phyloP scores from a whole-genome alignment of 2,329 filamentous ascomycete genomes.

The Sporothrix curviconia region DNA sequence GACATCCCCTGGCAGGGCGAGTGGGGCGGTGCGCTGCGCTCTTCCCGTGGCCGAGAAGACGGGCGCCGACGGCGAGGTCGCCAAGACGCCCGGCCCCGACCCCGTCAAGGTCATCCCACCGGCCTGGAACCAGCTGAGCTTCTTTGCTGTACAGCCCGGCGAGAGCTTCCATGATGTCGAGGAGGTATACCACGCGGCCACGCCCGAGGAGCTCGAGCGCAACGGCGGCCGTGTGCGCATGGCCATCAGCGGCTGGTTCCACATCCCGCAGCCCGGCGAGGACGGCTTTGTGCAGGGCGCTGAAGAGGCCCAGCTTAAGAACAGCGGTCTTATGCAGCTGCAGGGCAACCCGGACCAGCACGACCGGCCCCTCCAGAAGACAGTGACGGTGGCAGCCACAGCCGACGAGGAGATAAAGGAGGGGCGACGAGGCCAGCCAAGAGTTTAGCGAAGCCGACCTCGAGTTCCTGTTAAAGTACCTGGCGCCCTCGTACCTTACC shows the following conservation, averaged over 20 bases:
- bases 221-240: slow-evolving; percentile 79
- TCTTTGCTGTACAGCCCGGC: slow-evolving; percentile 97
- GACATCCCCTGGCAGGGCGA: slow-evolving; percentile 82
- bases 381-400: slow-evolving; percentile 37
- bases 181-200: slow-evolving; percentile 76
- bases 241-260: slow-evolving; percentile 98
- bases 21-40: slow-evolving; percentile 86
- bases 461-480: slow-evolving; percentile 83
- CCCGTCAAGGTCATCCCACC: slow-evolving; percentile 79
- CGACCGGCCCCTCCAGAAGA: slow-evolving; percentile 65
- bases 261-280: slow-evolving; percentile 92
- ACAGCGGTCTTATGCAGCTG: slow-evolving; percentile 86
- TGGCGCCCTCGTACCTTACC: slow-evolving; percentile 83
- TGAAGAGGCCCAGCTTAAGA: slow-evolving; percentile 80
- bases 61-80: slow-evolving; percentile 64
- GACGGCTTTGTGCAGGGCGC: slow-evolving; percentile 83
- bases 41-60: slow-evolving; percentile 65
- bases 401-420: background rate
- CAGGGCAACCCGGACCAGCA: slow-evolving; percentile 88
- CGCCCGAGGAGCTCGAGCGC: slow-evolving; percentile 51
- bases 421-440: slow-evolving; percentile 29
- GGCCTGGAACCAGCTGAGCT: slow-evolving; percentile 94
- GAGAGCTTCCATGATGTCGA: slow-evolving; percentile 99
- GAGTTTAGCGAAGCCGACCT: slow-evolving; percentile 69
- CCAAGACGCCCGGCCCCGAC: slow-evolving; percentile 74